Evolutionary conservation across 2,329 filamentous ascomycete species (phyloP).

Genomic region (Talaromyces funiculosus): DNA sequence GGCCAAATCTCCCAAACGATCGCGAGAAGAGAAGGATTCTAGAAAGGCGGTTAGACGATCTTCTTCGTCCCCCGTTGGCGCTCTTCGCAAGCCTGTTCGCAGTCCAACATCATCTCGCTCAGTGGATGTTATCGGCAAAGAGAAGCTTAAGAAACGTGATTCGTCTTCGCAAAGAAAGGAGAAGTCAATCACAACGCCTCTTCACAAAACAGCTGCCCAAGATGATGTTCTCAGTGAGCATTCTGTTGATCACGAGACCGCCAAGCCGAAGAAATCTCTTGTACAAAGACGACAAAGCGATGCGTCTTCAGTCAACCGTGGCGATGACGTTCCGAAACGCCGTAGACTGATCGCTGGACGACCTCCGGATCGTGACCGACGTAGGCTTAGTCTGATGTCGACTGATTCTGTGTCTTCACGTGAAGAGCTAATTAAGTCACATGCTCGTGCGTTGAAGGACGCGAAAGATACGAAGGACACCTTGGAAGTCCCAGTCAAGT

Average conservation of each 20-base stretch:
- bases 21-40: slow-evolving; percentile 37
- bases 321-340: slow-evolving; percentile 34
- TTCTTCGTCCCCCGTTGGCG: slow-evolving; percentile 35
- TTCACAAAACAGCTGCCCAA: slow-evolving; percentile 22
- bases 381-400: slow-evolving; percentile 33
- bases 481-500: slow-evolving; percentile 14
- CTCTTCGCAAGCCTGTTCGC: slow-evolving; percentile 27
- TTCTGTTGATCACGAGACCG: slow-evolving; percentile 30
- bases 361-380: slow-evolving; percentile 33
- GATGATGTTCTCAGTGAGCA: slow-evolving; percentile 21
- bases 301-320: slow-evolving; percentile 20
- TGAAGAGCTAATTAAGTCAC: slow-evolving; percentile 31
- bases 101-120: slow-evolving; percentile 27
- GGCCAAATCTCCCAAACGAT: slow-evolving; percentile 34
- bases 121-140: slow-evolving; percentile 22
- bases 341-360: slow-evolving; percentile 38
- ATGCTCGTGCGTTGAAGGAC: slow-evolving; percentile 10
- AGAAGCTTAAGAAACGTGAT: slow-evolving; percentile 14
- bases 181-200: background rate
- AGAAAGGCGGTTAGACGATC: slow-evolving; percentile 28
- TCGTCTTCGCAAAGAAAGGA: slow-evolving; percentile 9
- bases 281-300: slow-evolving; percentile 29
- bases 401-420: slow-evolving; percentile 37
- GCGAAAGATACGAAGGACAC: slow-evolving; percentile 3
- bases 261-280: slow-evolving; percentile 25